Conservation (phyloP, 2,329 filamentous ascomycete genomes). For the Aphanocladium album region DNA sequence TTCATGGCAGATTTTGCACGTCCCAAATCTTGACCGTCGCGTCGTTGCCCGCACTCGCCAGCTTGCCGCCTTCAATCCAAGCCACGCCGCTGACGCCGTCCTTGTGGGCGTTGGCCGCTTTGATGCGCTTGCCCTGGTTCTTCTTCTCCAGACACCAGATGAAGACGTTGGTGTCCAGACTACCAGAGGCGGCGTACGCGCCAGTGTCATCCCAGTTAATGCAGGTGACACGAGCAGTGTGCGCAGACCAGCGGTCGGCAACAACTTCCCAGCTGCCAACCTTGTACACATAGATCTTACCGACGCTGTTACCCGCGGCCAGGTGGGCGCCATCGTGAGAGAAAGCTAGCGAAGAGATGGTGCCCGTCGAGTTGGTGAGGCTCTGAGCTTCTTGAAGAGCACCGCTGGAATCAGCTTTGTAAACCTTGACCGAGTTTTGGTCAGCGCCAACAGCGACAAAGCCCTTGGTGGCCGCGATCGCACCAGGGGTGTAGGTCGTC, state of each 20-base stretch:
- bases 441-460: constrained; percentile 72
- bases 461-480: constrained; percentile 63
- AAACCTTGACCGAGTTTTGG: constrained; percentile 71
- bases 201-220: constrained; percentile 73
- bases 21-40: constrained; percentile 86
- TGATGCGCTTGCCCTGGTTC: constrained; percentile 78
- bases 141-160: constrained; percentile 79
- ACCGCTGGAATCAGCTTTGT: constrained; percentile 50
- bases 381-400: constrained; percentile 50
- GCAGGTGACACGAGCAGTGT: constrained; percentile 53
- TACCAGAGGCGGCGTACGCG: constrained; percentile 76
- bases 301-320: constrained; percentile 75
- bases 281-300: constrained; percentile 79
- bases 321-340: constrained; percentile 71
- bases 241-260: constrained; percentile 66
- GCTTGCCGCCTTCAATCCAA: constrained; percentile 67
- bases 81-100: constrained; percentile 86
- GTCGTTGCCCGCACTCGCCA: constrained; percentile 80
- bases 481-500: constrained; percentile 61
- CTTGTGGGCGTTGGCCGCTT: constrained; percentile 86
- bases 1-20: constrained; percentile 28
- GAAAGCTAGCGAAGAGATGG: constrained; percentile 78
- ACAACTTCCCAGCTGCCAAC: constrained; percentile 61
- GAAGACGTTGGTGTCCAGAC: constrained; percentile 85
- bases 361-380: constrained; percentile 63